These are phyloP conservation scores for Cantharellus anzutake DNA, from an alignment of 768 basidiomycete species.

Conservation along the genomic window DNA sequence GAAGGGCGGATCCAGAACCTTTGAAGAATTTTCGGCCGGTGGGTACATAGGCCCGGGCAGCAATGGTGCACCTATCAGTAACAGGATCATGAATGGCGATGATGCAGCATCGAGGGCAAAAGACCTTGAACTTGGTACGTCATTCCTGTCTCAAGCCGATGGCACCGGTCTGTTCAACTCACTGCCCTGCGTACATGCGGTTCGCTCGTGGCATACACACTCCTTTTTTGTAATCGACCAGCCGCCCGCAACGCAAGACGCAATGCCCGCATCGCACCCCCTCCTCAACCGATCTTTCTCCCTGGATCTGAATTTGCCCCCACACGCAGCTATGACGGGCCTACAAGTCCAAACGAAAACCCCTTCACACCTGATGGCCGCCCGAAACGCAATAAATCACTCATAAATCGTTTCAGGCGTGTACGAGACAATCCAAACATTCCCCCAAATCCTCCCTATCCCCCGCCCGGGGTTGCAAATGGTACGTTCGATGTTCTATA, in stretches of 20 bases:
- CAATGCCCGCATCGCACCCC: slow-evolving; percentile 23
- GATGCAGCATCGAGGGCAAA: slow-evolving; percentile 7
- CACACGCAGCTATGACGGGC: not conserved
- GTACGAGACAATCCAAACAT: slow-evolving; percentile 33
- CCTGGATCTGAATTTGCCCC: slow-evolving; percentile 25
- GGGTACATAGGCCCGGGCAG: slow-evolving; percentile 19
- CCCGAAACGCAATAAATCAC: slow-evolving; percentile 49
- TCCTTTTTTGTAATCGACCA: slow-evolving; percentile 26
- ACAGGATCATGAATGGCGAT: not conserved
- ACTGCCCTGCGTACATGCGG: not conserved
- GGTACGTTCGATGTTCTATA: not conserved
- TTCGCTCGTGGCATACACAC: slow-evolving; percentile 7
- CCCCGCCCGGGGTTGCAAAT: not conserved
- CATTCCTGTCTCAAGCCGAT: not conserved
- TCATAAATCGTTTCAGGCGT: slow-evolving; percentile 66
- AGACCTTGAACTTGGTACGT: not conserved
- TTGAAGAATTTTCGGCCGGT: slow-evolving; percentile 81
- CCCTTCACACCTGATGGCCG: not conserved
- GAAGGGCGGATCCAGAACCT: slow-evolving; percentile 80
- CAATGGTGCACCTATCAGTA: slow-evolving; percentile 21
- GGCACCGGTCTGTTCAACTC: not conserved
- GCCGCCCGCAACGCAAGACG: slow-evolving; percentile 4
- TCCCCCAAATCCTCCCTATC: not conserved
- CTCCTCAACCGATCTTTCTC: slow-evolving; percentile 68
- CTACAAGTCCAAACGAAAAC: not conserved